Evolutionary conservation across 2,329 filamentous ascomycete species (phyloP), one percentile per base, ranked within the genome.

Genomic region (Hymenoscyphus scutula): DNA sequence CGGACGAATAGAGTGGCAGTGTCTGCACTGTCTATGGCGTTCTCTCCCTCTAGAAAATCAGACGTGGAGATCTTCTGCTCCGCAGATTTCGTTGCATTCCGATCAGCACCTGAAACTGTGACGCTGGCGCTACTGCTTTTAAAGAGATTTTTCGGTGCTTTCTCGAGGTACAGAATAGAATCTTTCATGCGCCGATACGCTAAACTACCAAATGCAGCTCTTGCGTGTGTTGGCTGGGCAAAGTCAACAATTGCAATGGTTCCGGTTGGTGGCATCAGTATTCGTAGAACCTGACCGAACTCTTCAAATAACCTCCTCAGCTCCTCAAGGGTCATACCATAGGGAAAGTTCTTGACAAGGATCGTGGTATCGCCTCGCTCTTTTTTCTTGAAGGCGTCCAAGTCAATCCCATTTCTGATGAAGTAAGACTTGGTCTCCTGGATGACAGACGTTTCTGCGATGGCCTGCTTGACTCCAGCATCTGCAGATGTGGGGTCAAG

Each of bases 371-470:
- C 93, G 64, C 94, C 94, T 72, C 93, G 88, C 74, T 91, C 87
- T 65, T 87, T 86, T 61, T 85, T 87, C 76, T 94, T 95, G 80
- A 99, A 98, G 11, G 93, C 89, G 67, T 97, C 89, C 55, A 99
- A 81, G 76, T 98, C 92, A 25, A 98, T 90, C 38, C 94, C 94
- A 68, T 97, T 91, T 53, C 89, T 84, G 59, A 84, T 81, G 73
- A 99, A 97, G 77, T 96, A 99, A 10, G 89, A 82, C 77, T 97
- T 98, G 1, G 92, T 97, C 76, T 98, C 95, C 77, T 97, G 92
- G 63, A 99, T 98, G 69, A 97, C 86, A 66, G 95, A 90, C 25
- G 94, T 98, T 80, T 99, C 95, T 53, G 94, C 95, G 75, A 97
- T 90, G 10, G 95, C 95, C 80, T 98, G 95, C 80, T 96, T 97